phyloP scores from a whole-genome alignment of 1,284 basidiomycete species.

The Malassezia equina region DNA sequence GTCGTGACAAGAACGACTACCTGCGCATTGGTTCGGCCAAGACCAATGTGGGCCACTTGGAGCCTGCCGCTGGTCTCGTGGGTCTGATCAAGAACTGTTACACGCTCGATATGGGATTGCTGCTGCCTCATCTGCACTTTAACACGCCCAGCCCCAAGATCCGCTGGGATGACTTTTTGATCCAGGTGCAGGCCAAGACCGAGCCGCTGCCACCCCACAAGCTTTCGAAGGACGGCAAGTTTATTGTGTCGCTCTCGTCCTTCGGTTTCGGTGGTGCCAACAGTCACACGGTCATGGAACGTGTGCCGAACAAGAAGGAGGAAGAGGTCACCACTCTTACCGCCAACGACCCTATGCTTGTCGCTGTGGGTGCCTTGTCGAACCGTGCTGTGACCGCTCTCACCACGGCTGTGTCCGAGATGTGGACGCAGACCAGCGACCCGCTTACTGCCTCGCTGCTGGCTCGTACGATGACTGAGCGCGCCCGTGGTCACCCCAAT shows the following conservation, averaged over 20 bases:
- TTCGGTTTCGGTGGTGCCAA: conserved; percentile 26
- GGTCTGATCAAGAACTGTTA: conserved; percentile 19
- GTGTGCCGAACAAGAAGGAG: conserved; percentile 7
- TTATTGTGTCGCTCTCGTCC: conserved; percentile 15
- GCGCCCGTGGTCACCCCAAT: conserved; percentile 18
- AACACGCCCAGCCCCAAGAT: conserved; percentile 12
- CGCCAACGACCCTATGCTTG: conserved; percentile 12
- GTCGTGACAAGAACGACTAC: conserved; percentile 9
- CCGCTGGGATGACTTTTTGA: conserved; percentile 18
- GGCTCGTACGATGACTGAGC: conserved; percentile 17
- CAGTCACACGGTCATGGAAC: conserved; percentile 21
- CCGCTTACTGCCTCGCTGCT: conserved; percentile 8
- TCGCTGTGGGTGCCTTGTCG: conserved; percentile 15
- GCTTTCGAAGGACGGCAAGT: conserved; percentile 18
- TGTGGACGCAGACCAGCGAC: conserved; percentile 4
- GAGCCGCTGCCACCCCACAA: conserved; percentile 14
- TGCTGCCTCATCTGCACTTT: conserved; percentile 19
- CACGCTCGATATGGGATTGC: conserved; percentile 13
- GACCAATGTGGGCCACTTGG: conserved; percentile 22
- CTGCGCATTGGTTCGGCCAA: conserved; percentile 22
- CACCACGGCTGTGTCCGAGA: not conserved
- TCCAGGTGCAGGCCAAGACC: conserved; percentile 12
- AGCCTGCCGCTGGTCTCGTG: conserved; percentile 19
- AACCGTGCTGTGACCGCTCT: conserved; percentile 19
- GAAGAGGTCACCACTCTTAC: not conserved